Conservation (phyloP, 306 rosid species). For the Cyamopsis tetragonoloba region DNA sequence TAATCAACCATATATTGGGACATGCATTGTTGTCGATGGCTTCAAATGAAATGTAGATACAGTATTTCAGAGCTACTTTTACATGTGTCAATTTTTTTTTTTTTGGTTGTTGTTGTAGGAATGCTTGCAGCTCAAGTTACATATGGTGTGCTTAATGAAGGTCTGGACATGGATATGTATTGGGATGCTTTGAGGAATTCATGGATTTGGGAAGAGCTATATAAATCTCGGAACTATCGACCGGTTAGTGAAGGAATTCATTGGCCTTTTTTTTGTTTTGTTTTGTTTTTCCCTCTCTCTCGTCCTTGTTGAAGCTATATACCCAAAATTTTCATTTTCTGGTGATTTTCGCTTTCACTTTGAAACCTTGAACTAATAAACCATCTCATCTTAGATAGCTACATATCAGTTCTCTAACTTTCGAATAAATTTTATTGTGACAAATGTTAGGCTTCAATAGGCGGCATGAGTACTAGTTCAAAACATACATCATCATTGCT, state of each 20-base stretch:
- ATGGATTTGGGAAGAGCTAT: constrained; percentile 95
- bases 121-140: constrained; percentile 95
- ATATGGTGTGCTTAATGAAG: constrained; percentile 55
- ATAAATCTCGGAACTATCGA: constrained; percentile 66
- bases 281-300: neutral
- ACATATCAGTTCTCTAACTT: neutral
- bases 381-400: constrained; percentile 8
- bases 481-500: neutral
- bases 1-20: constrained; percentile 15
- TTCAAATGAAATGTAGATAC: neutral
- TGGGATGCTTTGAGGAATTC: constrained; percentile 77
- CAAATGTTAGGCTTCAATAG: neutral
- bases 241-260: constrained; percentile 56
- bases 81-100: neutral
- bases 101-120: no score
- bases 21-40: neutral
- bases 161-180: constrained; percentile 59
- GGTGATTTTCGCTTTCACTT: constrained; percentile 16
- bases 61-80: neutral
- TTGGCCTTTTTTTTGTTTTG: constrained; percentile 2
- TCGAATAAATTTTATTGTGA: neutral
- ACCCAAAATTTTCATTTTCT: neutral
- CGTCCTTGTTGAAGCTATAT: neutral
- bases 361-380: neutral
- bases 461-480: neutral